A percentile compares a stretch with the other conserved stretches of the same genome.
Conservation (phyloP, 257 asterid genomes). For the Orobanche coerulescens region DNA sequence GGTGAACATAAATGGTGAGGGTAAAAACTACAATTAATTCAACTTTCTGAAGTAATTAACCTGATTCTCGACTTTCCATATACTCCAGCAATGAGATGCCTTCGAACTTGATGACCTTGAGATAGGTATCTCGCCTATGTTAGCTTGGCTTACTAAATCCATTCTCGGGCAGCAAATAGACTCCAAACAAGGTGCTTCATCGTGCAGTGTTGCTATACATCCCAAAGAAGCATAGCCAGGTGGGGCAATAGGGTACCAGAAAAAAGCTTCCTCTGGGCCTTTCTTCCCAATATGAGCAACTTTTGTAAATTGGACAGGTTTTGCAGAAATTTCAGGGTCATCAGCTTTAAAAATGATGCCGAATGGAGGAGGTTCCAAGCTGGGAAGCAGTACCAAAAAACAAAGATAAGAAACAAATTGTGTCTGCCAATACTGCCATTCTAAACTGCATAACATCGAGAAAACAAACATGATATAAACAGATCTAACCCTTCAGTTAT, state of each 20-base stretch:
- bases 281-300: slow-evolving; percentile 78
- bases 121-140: slow-evolving; percentile 73
- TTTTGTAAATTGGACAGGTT: slow-evolving; percentile 78
- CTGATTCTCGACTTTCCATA: slow-evolving; percentile 99
- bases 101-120: slow-evolving; percentile 75
- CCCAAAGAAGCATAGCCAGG: slow-evolving; percentile 95
- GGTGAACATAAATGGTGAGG: slow-evolving; percentile 12
- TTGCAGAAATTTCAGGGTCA: slow-evolving; percentile 72
- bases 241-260: slow-evolving; percentile 98
- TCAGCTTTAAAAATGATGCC: slow-evolving; percentile 81
- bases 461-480: slow-evolving; percentile 16
- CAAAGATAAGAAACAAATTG: slow-evolving; percentile 15
- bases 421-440: neutral
- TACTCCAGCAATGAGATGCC: slow-evolving; percentile 86
- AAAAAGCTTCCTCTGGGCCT: slow-evolving; percentile 77
- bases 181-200: slow-evolving; percentile 67
- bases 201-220: slow-evolving; percentile 66
- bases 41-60: slow-evolving; percentile 27
- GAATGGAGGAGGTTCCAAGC: slow-evolving; percentile 94
- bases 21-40: slow-evolving; percentile 12
- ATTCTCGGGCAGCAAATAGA: slow-evolving; percentile 82
- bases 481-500: slow-evolving; percentile 76
- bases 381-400: slow-evolving; percentile 32
- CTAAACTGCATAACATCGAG: slow-evolving; percentile 4
- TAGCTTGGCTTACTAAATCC: slow-evolving; percentile 85